Percentiles rank a stretch among this genome's conserved stretches.
phyloP scores from a whole-genome alignment of 73 alveolate genomes.

The Blepharisma japonicum region DNA sequence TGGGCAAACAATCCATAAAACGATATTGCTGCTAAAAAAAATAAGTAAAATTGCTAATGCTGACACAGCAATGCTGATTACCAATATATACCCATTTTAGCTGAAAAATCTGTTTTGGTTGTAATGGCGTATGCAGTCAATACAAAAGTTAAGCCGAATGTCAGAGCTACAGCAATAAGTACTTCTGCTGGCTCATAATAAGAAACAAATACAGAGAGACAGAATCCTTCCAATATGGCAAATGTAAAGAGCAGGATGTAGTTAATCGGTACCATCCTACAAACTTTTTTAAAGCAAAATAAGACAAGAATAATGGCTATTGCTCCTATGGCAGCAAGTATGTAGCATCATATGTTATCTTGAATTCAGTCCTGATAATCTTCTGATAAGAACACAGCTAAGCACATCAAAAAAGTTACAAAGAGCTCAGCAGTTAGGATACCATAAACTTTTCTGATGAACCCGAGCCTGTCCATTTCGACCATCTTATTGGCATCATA shows the following conservation, averaged over 20 bases:
- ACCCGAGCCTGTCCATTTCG: neutral
- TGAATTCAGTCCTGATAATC: too few species aligned
- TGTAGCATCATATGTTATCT: too few species aligned
- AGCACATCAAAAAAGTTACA: slow-evolving; percentile 36
- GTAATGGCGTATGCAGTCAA: slow-evolving; percentile 60
- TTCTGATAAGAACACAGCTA: neutral
- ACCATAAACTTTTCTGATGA: neutral
- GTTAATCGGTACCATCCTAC: slow-evolving; percentile 55
- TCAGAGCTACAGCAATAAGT: slow-evolving; percentile 52
- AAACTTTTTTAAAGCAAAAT: too few species aligned
- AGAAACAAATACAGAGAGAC: slow-evolving; percentile 45
- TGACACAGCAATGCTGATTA: neutral
- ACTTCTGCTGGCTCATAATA: slow-evolving; percentile 34
- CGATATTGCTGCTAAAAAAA: slow-evolving; percentile 33
- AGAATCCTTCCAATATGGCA: slow-evolving; percentile 44
- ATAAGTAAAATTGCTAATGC: too few species aligned
- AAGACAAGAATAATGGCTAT: too few species aligned
- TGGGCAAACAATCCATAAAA: slow-evolving; percentile 35
- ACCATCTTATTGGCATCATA: too few species aligned
- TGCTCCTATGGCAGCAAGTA: too few species aligned
- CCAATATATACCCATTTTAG: neutral
- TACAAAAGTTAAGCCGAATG: slow-evolving; percentile 51
- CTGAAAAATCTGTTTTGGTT: slow-evolving; percentile 75
- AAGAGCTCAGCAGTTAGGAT: slow-evolving; percentile 1
- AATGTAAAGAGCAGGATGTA: slow-evolving; percentile 44